Evolutionary conservation across 2,329 filamentous ascomycete species (phyloP).

Genomic region (Catunica adiposa): DNA sequence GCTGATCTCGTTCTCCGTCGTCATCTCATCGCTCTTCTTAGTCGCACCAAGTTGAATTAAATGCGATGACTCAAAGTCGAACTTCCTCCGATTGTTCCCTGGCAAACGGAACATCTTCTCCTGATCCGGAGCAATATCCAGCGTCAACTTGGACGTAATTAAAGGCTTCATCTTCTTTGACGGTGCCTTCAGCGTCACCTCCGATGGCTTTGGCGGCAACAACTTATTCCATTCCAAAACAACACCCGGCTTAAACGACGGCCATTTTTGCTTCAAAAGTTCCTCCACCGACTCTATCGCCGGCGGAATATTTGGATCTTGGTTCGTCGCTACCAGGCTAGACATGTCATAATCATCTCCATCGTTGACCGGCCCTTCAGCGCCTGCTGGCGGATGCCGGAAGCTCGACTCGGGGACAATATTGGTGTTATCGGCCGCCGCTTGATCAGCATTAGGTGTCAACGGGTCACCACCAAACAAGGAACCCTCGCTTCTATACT

Average conservation of each 20-base stretch:
- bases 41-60: constrained; percentile 19
- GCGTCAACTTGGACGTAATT: constrained; percentile 69
- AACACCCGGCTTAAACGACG: constrained; percentile 58
- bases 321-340: constrained; percentile 34
- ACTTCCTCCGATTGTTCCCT: constrained; percentile 29
- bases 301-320: constrained; percentile 48
- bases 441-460: not conserved
- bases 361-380: constrained; percentile 21
- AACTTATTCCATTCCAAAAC: constrained; percentile 68
- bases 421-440: not conserved
- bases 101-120: constrained; percentile 67
- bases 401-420: constrained; percentile 15
- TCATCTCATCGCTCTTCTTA: constrained; percentile 23
- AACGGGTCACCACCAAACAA: constrained; percentile 23
- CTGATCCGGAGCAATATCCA: constrained; percentile 75
- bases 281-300: constrained; percentile 59
- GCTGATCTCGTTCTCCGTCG: constrained; percentile 26
- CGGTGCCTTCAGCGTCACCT: constrained; percentile 64
- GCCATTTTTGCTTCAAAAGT: constrained; percentile 63
- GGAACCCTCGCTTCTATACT: constrained; percentile 18
- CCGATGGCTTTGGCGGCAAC: constrained; percentile 63
- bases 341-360: constrained; percentile 27
- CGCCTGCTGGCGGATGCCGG: constrained; percentile 8
- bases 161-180: constrained; percentile 65
- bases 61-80: constrained; percentile 26